Conservation (phyloP, 805 yeast species). For the Metschnikowia sp. region DNA sequence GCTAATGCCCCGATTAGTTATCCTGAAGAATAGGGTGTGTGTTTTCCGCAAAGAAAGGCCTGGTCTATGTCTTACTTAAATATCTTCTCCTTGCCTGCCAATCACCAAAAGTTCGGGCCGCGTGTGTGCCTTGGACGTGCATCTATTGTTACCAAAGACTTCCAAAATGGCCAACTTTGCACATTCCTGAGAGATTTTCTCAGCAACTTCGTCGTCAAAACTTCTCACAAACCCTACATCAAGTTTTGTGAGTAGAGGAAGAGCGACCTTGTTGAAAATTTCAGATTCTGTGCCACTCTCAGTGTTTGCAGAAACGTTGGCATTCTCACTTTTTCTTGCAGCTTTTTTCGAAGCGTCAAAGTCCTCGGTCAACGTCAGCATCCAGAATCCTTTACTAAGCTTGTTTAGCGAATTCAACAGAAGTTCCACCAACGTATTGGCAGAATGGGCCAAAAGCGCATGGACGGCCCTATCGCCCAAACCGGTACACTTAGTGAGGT, state of each 20-base stretch:
- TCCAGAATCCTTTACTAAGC: constrained; percentile 50
- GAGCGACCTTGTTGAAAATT: constrained; percentile 20
- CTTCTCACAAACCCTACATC: constrained; percentile 80
- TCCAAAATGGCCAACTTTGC: constrained; percentile 63
- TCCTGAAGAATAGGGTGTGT: constrained; percentile 17
- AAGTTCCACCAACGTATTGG: constrained; percentile 62
- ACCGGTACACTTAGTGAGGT: constrained; percentile 61
- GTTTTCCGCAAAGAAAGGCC: background rate
- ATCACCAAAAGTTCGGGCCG: constrained; percentile 58
- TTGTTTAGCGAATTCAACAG: constrained; percentile 69
- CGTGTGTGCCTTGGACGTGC: constrained; percentile 52
- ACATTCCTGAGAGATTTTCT: constrained; percentile 54
- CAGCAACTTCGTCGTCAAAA: constrained; percentile 67
- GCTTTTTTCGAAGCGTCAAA: constrained; percentile 9
- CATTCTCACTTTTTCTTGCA: constrained; percentile 15
- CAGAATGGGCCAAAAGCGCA: constrained; percentile 60
- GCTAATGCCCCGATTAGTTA: constrained; percentile 48
- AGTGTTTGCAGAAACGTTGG: constrained; percentile 1
- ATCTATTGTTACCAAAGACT: constrained; percentile 75
- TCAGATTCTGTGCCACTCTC: background rate
- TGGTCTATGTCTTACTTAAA: background rate
- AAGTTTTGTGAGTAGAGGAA: constrained; percentile 62
- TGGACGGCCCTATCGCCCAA: constrained; percentile 61
- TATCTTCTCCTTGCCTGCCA: constrained; percentile 54
- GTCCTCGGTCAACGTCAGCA: constrained; percentile 41